A percentile compares a stretch with the other conserved stretches of the same genome.
phyloP scores from a whole-genome alignment of 2,329 filamentous ascomycete genomes.

The Dissoconium aciculare region DNA sequence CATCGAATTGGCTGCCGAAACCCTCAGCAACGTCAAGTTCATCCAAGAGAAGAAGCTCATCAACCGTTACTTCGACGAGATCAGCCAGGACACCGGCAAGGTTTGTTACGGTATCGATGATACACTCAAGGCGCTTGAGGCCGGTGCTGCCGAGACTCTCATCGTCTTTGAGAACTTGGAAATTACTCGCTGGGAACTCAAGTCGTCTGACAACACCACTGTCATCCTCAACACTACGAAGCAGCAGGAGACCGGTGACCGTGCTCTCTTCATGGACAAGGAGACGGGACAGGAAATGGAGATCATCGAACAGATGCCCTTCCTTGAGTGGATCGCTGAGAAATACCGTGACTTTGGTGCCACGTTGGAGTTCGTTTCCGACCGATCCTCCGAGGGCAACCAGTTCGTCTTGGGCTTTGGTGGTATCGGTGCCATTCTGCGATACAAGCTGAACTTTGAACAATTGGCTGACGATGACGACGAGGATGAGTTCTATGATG shows the following conservation, averaged over 20 bases:
- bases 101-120: conserved; percentile 98
- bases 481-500: conserved; percentile 69
- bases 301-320: conserved; percentile 68
- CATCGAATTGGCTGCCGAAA: conserved; percentile 89
- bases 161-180: conserved; percentile 98
- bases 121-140: conserved; percentile 88
- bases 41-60: conserved; percentile 99
- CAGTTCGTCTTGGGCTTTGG: conserved; percentile 99
- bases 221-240: conserved; percentile 79
- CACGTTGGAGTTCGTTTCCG: conserved; percentile 89
- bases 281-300: conserved; percentile 97
- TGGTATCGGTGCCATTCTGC: conserved; percentile 91
- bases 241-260: conserved; percentile 56
- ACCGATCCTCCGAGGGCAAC: conserved; percentile 94
- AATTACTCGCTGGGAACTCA: conserved; percentile 79
- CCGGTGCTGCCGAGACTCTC: conserved; percentile 82
- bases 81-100: conserved; percentile 91
- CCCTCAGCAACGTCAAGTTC: conserved; percentile 97
- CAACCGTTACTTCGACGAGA: conserved; percentile 97
- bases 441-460: conserved; percentile 99
- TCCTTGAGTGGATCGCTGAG: conserved; percentile 99
- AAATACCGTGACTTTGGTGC: conserved; percentile 98
- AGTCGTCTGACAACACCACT: conserved; percentile 58
- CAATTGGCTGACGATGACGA: conserved; percentile 76
- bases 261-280: conserved; percentile 84